Evolutionary conservation across 805 yeast genomes (phyloP), one percentile per base, ranked within the genome.

Genomic region (Yamadazyma kitorensis): DNA sequence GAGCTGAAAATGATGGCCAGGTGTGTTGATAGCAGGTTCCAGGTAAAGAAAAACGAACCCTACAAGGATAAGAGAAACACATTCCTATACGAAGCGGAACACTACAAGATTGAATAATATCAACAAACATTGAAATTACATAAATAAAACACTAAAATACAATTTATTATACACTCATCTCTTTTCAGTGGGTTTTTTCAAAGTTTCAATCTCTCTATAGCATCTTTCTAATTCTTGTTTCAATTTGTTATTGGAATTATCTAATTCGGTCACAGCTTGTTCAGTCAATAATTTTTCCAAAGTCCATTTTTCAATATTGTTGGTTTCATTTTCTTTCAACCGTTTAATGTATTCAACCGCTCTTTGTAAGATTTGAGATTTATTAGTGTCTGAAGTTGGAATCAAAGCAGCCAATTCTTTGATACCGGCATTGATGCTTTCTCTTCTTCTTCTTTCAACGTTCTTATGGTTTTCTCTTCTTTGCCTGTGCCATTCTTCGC

Each of bases 381-480:
- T 93, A 61, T 91, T 91, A 36, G 86, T 77, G 53, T 87, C 96
- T 31, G 80, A 76, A 10, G 86, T 78, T 12, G 96, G 96, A 36
- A 89, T 76, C 40, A 89, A 58, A 16, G 76, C 76, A 20, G 89
- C 83, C 48, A 89, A 70, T 48, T 80, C 86, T 49, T 78, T 79
- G 52, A 89, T 87, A n/a, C 96, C 96, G 26, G 72, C 66, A 61
- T 87, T 89, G 54, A 89, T 89, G 29, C 80, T 76, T 55, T 88
- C 95, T 53, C 97, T 77, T 60, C 97, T 77, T 49, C 96, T 78
- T 54, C 95, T 75, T 64, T 89, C 97, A 15, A 89, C 97, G 61
- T 89, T 96, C 61, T 88, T 89, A 67, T 93, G 98, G 60, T 87
- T 89, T 49, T 86, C 86, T 51, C 84, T 81, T 51, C 96, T 79